Base-by-base conservation (phyloP, 306 rosid species). In the Cucurbita pepo region DNA sequence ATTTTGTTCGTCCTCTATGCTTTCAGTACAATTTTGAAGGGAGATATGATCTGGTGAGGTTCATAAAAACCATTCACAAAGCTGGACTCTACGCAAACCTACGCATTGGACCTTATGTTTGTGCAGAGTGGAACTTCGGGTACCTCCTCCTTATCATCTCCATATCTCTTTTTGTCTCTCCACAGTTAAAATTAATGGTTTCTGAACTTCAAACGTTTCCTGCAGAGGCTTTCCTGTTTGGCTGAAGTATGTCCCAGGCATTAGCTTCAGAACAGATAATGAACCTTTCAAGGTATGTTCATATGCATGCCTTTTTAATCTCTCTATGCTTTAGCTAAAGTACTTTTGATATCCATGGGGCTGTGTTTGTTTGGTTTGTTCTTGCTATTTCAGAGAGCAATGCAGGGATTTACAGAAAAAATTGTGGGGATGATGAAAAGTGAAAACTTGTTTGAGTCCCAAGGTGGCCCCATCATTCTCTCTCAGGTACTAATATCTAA, bases 61-160 rank as follows among this genome's bases (percentile, higher is more conserved):
- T 95, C 72, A 75, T 95, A 22, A 91, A 91, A 88, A 86, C 88
- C 5, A 80, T 95, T 51, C 99, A 91, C 85, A 88, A 79, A 81
- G 99, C 96, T 47, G 96, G 99, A 54, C 84, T 95, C 21, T 91
- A 89, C 77, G 99, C 96, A 79, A 89, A 91, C 75, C 88, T 95
- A 73, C 91, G 99, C 78, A 88, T 95, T 85, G 99, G 99, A 81
- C 99, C 99, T 79, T 95, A 95, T 78, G 96, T 95, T 77, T 95
- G 99, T 83, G 99, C 97, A 13, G 99, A 95, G 75, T 95, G 99
- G 99, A 95, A 95, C 83, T 91, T 91, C 50, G 99, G 99, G 99
- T 95, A 95, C 75, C 58, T 60, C 36, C 58, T 65, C 71, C 58
- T 43, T 19, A 34, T 34, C 12, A 14, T 77, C 48, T 73, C 54